These are phyloP conservation scores for Tetrahymena elliotti DNA, from an alignment of 73 alveolate species.

Conservation along the genomic window DNA sequence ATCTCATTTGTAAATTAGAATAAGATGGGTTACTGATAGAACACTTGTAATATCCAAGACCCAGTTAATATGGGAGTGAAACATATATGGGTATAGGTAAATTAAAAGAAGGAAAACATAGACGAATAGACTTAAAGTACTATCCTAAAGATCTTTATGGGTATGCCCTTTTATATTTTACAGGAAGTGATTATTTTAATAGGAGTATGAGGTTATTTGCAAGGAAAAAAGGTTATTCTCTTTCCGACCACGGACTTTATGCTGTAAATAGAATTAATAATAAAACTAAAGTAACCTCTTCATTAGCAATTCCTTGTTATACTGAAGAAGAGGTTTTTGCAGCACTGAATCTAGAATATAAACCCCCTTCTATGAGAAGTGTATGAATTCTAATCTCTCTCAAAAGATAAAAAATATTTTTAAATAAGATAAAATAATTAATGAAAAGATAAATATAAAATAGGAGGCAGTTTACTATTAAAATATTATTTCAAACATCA, in stretches of 20 bases:
- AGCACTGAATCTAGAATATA: conserved; percentile 63
- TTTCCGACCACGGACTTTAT: conserved; percentile 84
- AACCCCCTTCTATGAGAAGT: conserved; percentile 86
- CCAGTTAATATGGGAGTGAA: conserved; percentile 52
- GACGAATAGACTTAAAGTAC: conserved; percentile 89
- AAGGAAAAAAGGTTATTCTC: conserved; percentile 70
- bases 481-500: too few species aligned
- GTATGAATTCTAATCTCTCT: conserved; percentile 63
- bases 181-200: conserved; percentile 92
- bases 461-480: too few species aligned
- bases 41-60: conserved; percentile 55
- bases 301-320: conserved; percentile 56
- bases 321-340: conserved; percentile 87
- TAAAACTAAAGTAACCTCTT: conserved; percentile 55
- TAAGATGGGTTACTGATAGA: conserved; percentile 69
- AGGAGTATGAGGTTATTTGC: conserved; percentile 90
- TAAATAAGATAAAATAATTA: too few species aligned
- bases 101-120: conserved; percentile 42
- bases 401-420: too few species aligned
- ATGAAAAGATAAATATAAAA: too few species aligned
- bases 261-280: conserved; percentile 46
- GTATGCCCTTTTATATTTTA: conserved; percentile 86
- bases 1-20: conserved; percentile 57
- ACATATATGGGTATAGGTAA: conserved; percentile 86
- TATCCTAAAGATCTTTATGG: conserved; percentile 76